A percentile compares a stretch with the other conserved stretches of the same genome.
These are phyloP conservation scores for Lachnellula hyalina DNA, from an alignment of 2,329 filamentous ascomycete species.

Conservation along the genomic window DNA sequence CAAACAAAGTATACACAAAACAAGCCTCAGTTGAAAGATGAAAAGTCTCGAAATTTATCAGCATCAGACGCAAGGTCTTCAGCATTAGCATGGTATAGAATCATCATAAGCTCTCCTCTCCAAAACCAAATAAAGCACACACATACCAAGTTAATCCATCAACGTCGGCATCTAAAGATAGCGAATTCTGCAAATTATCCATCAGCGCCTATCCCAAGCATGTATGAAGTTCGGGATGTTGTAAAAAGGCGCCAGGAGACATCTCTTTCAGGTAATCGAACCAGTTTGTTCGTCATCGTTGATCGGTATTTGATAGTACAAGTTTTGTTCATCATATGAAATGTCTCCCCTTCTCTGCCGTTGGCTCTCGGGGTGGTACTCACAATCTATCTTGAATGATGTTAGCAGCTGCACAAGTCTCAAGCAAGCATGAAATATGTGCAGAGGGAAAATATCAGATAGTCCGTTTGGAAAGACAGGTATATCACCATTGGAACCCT, in stretches of 20 bases:
- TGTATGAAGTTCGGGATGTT: not conserved
- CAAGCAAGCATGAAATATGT: not conserved
- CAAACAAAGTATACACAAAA: conserved; percentile 15
- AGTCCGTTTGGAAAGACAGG: conserved; percentile 56
- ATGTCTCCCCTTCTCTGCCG: not conserved
- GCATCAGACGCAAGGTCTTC: conserved; percentile 52
- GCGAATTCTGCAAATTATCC: not conserved
- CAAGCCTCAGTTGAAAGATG: conserved; percentile 73
- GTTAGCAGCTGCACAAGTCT: conserved; percentile 11
- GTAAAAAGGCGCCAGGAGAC: not conserved
- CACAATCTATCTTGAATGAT: not conserved
- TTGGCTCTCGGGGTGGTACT: not conserved
- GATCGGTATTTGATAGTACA: conserved; percentile 43
- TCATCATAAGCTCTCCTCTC: conserved; percentile 55
- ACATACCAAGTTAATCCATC: conserved; percentile 3
- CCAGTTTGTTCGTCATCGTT: conserved; percentile 32
- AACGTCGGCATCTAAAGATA: not conserved
- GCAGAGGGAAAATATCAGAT: conserved; percentile 35
- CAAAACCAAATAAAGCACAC: conserved; percentile 3
- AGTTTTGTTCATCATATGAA: conserved; percentile 36
- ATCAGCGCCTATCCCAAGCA: not conserved
- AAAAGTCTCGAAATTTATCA: conserved; percentile 68
- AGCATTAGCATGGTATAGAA: conserved; percentile 75
- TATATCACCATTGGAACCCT: conserved; percentile 47
- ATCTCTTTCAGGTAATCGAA: conserved; percentile 34